Base-by-base conservation (phyloP, 768 basidiomycete species). In the Cubamyces lactineus region DNA sequence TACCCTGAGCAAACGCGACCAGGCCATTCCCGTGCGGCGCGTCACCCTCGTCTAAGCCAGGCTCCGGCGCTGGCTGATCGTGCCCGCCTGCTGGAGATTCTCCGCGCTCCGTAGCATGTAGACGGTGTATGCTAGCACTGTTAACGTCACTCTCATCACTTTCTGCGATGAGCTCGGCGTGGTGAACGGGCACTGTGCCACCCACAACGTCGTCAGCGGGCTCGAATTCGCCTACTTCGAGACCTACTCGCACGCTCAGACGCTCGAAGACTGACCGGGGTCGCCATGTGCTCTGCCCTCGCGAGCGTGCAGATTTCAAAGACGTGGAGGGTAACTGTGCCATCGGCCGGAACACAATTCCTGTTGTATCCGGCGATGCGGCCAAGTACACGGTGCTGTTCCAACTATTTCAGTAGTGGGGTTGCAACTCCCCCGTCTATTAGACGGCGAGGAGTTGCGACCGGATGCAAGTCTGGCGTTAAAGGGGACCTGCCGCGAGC, bases 301-400 rank as follows among this genome's bases (percentile, higher is more conserved):
- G 56, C 70, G 15, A 78, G 75, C 48, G 62, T 69, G 69, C 12
- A 71, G 63, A 64, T 30, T 64, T 60, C 59, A 64, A 61, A 49
- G 63, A 64, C 54, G 40, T 52, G 7, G 46, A 64, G n/a, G 63
- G 63, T 17, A 59, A 64, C 42, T 40, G 53, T 23, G 26, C 53
- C 15, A 53, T 60, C 23, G 63, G 63, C 15, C 53, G 63, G 23
- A 57, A 26, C 12, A 64, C 63, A 19, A 49, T 64, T 9, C 63
- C 63, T 1, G 59, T 64, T 42, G 45, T 59, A 17, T 52, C 48
- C 73, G 63, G 61, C 41, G 13, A 56, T 2, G 47, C 51, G 13
- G 65, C 67, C 4, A 67, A 71, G 15, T 55, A 56, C 19, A 59
- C 65, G n/a, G 59, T 71, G 39, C 38, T 71, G n/a, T 24, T 67